Conservation (phyloP, 225 moss, liverwort and hornwort species). For the Sphagnum contortum region DNA sequence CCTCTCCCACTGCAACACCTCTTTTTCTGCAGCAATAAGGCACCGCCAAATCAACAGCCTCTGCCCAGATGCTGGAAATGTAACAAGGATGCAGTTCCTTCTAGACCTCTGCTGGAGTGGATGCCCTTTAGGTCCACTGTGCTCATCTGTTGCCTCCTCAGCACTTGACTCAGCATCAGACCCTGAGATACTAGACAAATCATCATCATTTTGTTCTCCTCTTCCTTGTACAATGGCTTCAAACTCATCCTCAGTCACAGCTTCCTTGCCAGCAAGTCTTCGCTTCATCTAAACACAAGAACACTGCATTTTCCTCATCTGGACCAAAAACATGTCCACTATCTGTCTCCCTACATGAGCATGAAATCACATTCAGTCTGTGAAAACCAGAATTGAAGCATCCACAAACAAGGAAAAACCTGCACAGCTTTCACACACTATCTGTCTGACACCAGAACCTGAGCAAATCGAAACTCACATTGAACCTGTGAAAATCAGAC, state of each 20-base stretch:
- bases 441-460: background rate
- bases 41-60: constrained; percentile 63
- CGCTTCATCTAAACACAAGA: constrained; percentile 67
- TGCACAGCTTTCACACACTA: background rate
- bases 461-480: constrained; percentile 27
- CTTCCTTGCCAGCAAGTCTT: constrained; percentile 69
- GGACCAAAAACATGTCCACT: background rate
- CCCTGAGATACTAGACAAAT: constrained; percentile 94
- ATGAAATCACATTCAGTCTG: background rate
- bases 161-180: constrained; percentile 77
- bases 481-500: constrained; percentile 80
- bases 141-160: constrained; percentile 18
- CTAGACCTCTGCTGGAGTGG: constrained; percentile 32
- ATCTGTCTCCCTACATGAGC: background rate
- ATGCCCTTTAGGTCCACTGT: constrained; percentile 2
- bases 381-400: background rate
- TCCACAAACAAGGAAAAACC: background rate
- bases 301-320: background rate
- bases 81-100: constrained; percentile 50
- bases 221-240: constrained; percentile 61
- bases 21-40: constrained; percentile 62
- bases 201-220: constrained; percentile 39
- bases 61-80: constrained; percentile 36
- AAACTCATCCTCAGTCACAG: constrained; percentile 79
- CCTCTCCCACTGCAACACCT: constrained; percentile 65